phyloP scores from a whole-genome alignment of 371 early-diverging fungal species.

The Rhizopus delemar region DNA sequence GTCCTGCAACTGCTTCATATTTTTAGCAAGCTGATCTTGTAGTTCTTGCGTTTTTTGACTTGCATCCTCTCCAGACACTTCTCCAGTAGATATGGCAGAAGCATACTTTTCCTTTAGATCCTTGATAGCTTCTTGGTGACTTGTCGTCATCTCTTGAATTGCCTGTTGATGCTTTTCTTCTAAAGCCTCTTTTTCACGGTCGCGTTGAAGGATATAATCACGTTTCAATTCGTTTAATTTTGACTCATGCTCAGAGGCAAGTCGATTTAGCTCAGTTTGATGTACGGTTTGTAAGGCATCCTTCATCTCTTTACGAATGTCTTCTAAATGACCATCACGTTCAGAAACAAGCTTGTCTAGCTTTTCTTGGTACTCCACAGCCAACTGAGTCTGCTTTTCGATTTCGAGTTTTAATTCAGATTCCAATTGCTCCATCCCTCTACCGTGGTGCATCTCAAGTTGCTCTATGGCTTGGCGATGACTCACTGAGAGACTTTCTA shows the following conservation, averaged over 20 bases:
- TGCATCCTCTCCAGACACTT: background rate
- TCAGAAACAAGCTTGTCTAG: conserved; percentile 23
- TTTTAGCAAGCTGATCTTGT: background rate
- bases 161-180: conserved; percentile 19
- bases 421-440: conserved; percentile 35
- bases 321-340: conserved; percentile 29
- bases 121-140: conserved; percentile 9
- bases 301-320: conserved; percentile 40
- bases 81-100: background rate
- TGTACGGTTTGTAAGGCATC: conserved; percentile 31
- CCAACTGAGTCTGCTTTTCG: conserved; percentile 25
- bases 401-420: conserved; percentile 27
- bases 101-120: conserved; percentile 13
- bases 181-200: conserved; percentile 20
- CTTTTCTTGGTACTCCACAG: conserved; percentile 30
- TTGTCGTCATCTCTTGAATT: conserved; percentile 12
- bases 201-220: conserved; percentile 25
- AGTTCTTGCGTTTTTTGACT: background rate
- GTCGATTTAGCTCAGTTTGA: conserved; percentile 22
- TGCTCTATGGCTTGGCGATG: conserved; percentile 48
- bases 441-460: conserved; percentile 36
- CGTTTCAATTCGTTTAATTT: conserved; percentile 27
- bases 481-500: conserved; percentile 35
- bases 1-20: conserved; percentile 6
- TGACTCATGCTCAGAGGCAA: conserved; percentile 24